phyloP scores from a whole-genome alignment of 352 stramenopile species.

The Phytophthora megakarya region DNA sequence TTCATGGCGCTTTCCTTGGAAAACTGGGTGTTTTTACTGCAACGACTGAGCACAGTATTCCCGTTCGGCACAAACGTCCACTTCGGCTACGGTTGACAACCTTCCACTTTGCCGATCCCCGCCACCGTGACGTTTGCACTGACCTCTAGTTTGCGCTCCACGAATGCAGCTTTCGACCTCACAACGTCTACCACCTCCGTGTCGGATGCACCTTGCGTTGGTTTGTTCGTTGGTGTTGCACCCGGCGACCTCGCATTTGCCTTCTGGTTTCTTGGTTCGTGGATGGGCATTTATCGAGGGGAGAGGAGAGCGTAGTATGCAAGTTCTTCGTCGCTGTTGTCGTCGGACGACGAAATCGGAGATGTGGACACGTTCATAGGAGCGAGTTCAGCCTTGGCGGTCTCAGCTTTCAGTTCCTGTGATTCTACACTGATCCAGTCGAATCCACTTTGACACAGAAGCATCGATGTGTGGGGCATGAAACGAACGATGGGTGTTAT shows the following conservation, averaged over 20 bases:
- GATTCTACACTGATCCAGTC: no score
- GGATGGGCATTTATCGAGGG: no score
- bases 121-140: slow-evolving; percentile 82
- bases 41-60: slow-evolving; percentile 82
- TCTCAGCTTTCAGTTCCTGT: no score
- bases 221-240: slow-evolving; percentile 77
- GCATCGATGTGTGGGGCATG: no score
- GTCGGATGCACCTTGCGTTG: slow-evolving; percentile 80
- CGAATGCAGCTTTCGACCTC: slow-evolving; percentile 61
- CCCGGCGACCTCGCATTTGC: slow-evolving; percentile 54
- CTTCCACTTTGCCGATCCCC: slow-evolving; percentile 63
- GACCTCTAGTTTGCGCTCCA: slow-evolving; percentile 69
- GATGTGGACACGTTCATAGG: no score
- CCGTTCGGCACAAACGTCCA: slow-evolving; percentile 76
- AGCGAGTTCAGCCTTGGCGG: no score
- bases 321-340: no score
- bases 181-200: slow-evolving; percentile 81
- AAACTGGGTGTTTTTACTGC: slow-evolving; percentile 87
- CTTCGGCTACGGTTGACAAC: slow-evolving; percentile 73
- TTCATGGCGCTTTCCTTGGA: no score
- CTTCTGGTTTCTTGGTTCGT: slow-evolving; percentile 13
- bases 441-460: no score
- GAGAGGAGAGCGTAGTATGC: no score
- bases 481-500: no score
- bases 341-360: no score